phyloP scores from a whole-genome alignment of 495 filamentous ascomycete genomes.

The Aspergillus kassunensis region DNA sequence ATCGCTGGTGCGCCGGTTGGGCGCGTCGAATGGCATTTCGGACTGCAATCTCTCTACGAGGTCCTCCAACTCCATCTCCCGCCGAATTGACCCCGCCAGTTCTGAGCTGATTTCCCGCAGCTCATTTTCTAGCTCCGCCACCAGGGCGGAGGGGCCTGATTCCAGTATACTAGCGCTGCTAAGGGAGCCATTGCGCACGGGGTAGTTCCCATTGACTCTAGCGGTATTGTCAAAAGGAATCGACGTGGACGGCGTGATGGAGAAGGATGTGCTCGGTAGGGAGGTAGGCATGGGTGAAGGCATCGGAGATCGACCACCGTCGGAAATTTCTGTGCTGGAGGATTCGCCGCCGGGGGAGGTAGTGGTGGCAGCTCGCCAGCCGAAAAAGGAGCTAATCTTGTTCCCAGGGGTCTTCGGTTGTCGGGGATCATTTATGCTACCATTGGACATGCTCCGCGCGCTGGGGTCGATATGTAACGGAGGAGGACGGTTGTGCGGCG shows the following conservation, averaged over 20 bases:
- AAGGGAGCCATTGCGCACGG: conserved; percentile 32
- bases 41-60: conserved; percentile 80
- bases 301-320: conserved; percentile 54
- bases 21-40: conserved; percentile 51
- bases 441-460: conserved; percentile 29
- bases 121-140: conserved; percentile 83
- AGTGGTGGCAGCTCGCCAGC: conserved; percentile 51
- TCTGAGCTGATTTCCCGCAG: conserved; percentile 88
- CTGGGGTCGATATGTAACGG: conserved; percentile 39
- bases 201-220: conserved; percentile 39
- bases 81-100: conserved; percentile 82
- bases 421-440: conserved; percentile 25
- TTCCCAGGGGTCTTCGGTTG: conserved; percentile 58
- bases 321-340: conserved; percentile 62
- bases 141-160: conserved; percentile 48
- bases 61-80: conserved; percentile 97
- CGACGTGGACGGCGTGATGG: conserved; percentile 29
- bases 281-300: conserved; percentile 54
- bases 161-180: conserved; percentile 40
- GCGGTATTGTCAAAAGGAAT: conserved; percentile 38
- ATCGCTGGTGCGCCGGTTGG: conserved; percentile 81
- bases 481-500: conserved; percentile 31
- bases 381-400: conserved; percentile 66
- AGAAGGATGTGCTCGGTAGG: conserved; percentile 38
- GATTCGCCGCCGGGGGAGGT: conserved; percentile 57